Base-by-base conservation (phyloP, 139 green algal species). In the Haematococcus lacustris region DNA sequence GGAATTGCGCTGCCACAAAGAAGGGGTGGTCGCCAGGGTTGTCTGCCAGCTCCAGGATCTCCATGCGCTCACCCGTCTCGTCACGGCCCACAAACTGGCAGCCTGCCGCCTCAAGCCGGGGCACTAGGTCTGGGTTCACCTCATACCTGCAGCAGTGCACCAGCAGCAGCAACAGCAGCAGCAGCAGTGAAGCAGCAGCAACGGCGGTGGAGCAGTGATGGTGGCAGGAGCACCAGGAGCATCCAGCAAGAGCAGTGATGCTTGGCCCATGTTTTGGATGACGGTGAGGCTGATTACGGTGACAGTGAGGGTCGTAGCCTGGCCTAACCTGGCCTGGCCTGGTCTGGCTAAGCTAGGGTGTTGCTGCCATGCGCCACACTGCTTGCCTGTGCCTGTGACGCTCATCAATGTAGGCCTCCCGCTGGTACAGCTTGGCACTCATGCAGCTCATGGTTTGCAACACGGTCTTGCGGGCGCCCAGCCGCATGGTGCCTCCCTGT, bases 401-500 rank as follows among this genome's bases (percentile, higher is more conserved):
- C 83, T 99, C 95, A 50, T 97, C 83, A 3, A 99, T 85, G 70
- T 85, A 91, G 41, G 82, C 70, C 50, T 94, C 91, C 5, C 62
- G 57, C 77, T 96, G 89, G 84, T 98, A 97, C 53, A 99, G 88
- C 84, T 96, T 96, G 32, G 95, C 92, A 34, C 87, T 79, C 17
- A 93, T 88, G 87, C 94, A 98, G 72, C 92, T 88, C 34, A 90
- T 65, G 4, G 91, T 97, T 80, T 97, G 80, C 59, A 98, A 79
- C 43, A 98, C 77, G 1, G 95, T 99, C 35, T 78, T 70, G 6
- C 95, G 83, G 13, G 78, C 70, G n/a, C 95, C 95, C 38, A 99
- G 87, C 9, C 95, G 87, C 95, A 99, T 99, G 37, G 95, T 99
- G 70, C 95, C 95, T 43, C 95, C 95, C 84, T 77, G 61, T 21